Evolutionary conservation across 2,329 filamentous ascomycete genomes (phyloP), one percentile per base, ranked within the genome.

Genomic region (Ophiocordyceps camponoti-floridani): DNA sequence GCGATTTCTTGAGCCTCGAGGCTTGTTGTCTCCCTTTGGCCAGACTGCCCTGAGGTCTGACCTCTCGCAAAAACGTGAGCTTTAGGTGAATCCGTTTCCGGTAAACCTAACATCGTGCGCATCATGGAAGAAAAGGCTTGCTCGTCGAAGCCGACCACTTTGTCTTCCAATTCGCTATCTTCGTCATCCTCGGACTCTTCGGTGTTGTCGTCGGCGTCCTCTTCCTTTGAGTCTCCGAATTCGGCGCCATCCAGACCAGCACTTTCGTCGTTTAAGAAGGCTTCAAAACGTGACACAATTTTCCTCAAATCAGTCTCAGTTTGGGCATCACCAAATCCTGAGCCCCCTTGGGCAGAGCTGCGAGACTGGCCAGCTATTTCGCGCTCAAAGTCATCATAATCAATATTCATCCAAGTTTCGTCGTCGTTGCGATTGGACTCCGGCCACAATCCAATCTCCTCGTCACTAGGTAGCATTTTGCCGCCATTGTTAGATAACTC

Each of bases 211-310:
- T 68, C 59, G 16, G 66, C 66, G 12, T 73, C 68, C 40, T 78
- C 69, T 48, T 83, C 79, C 47, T 84, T 82, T 70, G 84, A 84
- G 10, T 84, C 81, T 48, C 73, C 68, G 12, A 84, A 61, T 47
- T 85, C 78, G 0, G 80, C 84, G 0, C 87, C 89, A 42, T 94
- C 87, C 6, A 79, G 59, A 1, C 84, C 88, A 1, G 87, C 86
- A 41, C 72, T 73, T 11, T 93, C 83, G 53, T 96, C 85, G 46
- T 93, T 84, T 41, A 98, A 62, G 53, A 98, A 96, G 12, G 82
- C 70, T 56, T 95, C 87, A 55, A 98, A 96, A n/a, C 86, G 77
- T 42, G 84, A 82, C 0, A 98, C 91, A 58, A 96, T 94, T 56
- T 89, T 89, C 45, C 82, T 79, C 19, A 98, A 67, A 56, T 94